Percentiles rank a stretch among this genome's conserved stretches.
Evolutionary conservation across 345 rosid species (phyloP).

Genomic region (Clausena lansium): DNA sequence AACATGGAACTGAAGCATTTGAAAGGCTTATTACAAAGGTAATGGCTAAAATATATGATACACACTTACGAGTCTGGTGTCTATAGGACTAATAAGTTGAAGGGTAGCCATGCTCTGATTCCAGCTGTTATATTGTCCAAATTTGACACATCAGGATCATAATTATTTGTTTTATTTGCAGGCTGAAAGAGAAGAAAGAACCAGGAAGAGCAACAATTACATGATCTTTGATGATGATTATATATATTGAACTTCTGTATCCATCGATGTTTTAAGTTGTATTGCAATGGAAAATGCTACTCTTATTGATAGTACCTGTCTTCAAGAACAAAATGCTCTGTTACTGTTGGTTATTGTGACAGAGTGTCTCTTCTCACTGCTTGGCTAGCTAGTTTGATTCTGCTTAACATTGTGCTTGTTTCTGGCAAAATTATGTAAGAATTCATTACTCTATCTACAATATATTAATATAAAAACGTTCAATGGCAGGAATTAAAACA

Average conservation of each 20-base stretch:
- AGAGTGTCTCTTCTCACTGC: background rate
- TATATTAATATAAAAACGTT: background rate
- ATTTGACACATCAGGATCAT: background rate
- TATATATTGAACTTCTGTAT: slow-evolving; percentile 39
- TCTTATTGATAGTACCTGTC: background rate
- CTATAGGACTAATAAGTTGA: background rate
- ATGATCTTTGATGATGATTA: slow-evolving; percentile 83
- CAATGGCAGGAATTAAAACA: background rate
- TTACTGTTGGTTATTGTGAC: background rate
- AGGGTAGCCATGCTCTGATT: background rate
- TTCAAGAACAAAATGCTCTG: background rate
- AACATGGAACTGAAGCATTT: slow-evolving; percentile 57
- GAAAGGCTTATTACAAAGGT: slow-evolving; percentile 56
- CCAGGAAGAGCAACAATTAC: slow-evolving; percentile 56
- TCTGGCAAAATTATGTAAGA: background rate
- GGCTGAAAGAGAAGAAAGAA: slow-evolving; percentile 68
- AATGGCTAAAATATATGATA: background rate
- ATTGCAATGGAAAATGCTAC: background rate
- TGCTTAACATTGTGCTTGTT: background rate
- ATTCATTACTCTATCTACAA: background rate
- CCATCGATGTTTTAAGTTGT: background rate
- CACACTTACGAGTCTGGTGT: background rate
- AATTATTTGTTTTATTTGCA: slow-evolving; percentile 28
- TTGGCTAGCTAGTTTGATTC: background rate
- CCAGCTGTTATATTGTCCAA: background rate